Base-by-base conservation (phyloP, 495 filamentous ascomycete genomes). In the Penicillium paxilli region DNA sequence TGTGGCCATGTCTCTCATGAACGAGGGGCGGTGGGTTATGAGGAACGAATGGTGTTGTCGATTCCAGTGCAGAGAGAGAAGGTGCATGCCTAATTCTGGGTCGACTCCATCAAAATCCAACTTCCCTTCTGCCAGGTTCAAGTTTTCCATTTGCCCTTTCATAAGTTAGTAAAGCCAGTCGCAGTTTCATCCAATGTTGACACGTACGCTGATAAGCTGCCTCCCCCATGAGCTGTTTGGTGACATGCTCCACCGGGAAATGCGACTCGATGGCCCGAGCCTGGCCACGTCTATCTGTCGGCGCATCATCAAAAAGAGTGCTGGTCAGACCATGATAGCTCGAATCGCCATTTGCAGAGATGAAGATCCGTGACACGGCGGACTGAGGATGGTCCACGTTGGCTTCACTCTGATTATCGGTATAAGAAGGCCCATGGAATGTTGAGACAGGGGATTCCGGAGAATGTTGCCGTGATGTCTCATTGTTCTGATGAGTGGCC, bases 31-130 rank as follows among this genome's bases (percentile, higher is more conserved):
- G 52, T 76, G 74, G 5, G 60, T 64, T 37, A 76, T 58, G 1
- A 69, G 55, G 40, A 58, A 62, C 0, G 64, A 63, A 33, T 71
- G 61, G 30, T 67, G 71, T 25, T 74, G 72, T 7, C 72, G 62
- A 41, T 67, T 76, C 72, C 71, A 76, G 44, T 73, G 63, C 6
- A 76, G 37, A 1, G 65, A 61, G 0, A 79, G 51, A 1, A 77
- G 54, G 42, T 76, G 74, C 66, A 71, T 71, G 8, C 67, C 75
- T 9, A 76, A 17, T 4, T 73, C 66, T 0, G 67, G 69, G 17
- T 73, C 67, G 0, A 75, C 63, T 3, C 72, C 72, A 55, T 77
- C 76, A 47, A 79, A 73, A 46, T 79, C 75, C 8, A 72, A 52
- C 24, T 62, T 66, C 1, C 57, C 55, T 32, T 58, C 35, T 3